Evolutionary conservation across 345 rosid species (phyloP).

Genomic region (Eucalyptus coolabah): DNA sequence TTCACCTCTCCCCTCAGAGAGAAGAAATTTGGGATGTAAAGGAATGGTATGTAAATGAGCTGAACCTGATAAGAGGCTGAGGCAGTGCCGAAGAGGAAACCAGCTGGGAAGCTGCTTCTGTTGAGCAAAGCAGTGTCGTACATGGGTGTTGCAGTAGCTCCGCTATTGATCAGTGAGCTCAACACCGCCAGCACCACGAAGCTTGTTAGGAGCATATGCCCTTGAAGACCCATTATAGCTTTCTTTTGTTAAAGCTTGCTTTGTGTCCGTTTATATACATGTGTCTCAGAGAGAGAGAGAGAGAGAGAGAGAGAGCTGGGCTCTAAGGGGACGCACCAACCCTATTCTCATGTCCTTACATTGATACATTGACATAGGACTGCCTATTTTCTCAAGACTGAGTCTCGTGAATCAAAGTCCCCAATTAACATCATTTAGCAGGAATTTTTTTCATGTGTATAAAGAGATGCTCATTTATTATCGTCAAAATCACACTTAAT

Average conservation of each 20-base stretch:
- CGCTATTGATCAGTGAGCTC: neutral
- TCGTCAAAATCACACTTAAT: neutral
- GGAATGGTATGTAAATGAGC: neutral
- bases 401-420: neutral
- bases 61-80: constrained; percentile 25
- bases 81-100: constrained; percentile 34
- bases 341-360: neutral
- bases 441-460: neutral
- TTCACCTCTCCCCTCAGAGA: neutral
- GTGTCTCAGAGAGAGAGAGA: neutral
- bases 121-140: neutral
- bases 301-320: neutral
- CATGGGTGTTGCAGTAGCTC: neutral
- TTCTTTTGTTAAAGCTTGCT: neutral
- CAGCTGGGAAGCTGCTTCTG: constrained; percentile 12
- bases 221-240: neutral
- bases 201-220: neutral
- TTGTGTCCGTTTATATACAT: neutral
- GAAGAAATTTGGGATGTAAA: neutral
- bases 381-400: neutral
- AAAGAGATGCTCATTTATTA: neutral
- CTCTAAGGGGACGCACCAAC: neutral
- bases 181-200: neutral
- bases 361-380: neutral
- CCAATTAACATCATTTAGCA: neutral